These are phyloP conservation scores for Microcera coccophila DNA, from an alignment of 2,329 filamentous ascomycete genomes.

Conservation along the genomic window DNA sequence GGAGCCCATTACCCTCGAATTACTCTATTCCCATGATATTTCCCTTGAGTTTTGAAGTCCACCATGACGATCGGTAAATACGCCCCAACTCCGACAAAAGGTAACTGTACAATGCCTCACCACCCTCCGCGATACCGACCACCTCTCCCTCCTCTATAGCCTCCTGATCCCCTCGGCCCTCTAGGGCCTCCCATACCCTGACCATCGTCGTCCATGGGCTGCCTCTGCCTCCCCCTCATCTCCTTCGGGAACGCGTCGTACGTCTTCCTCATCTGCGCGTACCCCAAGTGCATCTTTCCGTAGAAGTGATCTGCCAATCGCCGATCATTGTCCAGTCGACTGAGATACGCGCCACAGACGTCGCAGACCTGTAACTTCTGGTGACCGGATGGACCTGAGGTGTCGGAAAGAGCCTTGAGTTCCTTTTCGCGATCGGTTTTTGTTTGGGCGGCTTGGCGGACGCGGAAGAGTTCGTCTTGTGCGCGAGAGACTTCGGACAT, in stretches of 20 bases:
- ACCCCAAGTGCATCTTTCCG: conserved; percentile 98
- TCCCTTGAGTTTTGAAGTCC: conserved; percentile 11
- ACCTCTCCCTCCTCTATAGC: conserved; percentile 50
- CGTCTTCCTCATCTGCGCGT: conserved; percentile 96
- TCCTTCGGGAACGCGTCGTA: conserved; percentile 84
- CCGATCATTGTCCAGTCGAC: conserved; percentile 87
- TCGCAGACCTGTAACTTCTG: conserved; percentile 99
- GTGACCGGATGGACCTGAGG: conserved; percentile 86
- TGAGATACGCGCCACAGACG: conserved; percentile 93
- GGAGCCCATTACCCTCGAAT: conserved; percentile 5
- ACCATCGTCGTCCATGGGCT: conserved; percentile 50
- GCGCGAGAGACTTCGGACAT: conserved; percentile 75
- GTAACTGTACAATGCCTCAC: conserved; percentile 27
- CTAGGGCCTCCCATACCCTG: conserved; percentile 46
- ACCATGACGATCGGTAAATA: conserved; percentile 5
- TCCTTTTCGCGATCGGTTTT: conserved; percentile 84
- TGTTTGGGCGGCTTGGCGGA: conserved; percentile 72
- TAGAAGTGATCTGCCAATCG: conserved; percentile 96
- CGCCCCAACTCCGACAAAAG: conserved; percentile 19
- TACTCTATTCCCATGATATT: conserved; percentile 23
- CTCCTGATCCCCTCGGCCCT: conserved; percentile 52
- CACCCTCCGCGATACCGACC: conserved; percentile 49
- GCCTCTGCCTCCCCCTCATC: conserved; percentile 67
- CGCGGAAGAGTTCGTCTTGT: conserved; percentile 82
- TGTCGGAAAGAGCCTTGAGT: conserved; percentile 86